Evolutionary conservation across 2,329 filamentous ascomycete genomes (phyloP), one percentile per base, ranked within the genome.

Genomic region (Cytospora leucostoma): DNA sequence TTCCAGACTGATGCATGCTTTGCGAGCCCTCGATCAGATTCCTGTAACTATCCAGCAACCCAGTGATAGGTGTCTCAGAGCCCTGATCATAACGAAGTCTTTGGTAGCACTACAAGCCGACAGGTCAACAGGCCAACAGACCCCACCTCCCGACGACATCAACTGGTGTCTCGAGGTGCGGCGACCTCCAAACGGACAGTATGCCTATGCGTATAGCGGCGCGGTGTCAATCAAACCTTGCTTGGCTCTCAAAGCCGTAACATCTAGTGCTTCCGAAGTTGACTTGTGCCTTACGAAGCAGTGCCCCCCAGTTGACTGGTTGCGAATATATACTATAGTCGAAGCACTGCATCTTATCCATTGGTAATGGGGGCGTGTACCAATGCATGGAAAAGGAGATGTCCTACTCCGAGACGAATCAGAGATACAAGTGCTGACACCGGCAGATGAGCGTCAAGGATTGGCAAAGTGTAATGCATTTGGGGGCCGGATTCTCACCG

Each of bases 371-470:
- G 21, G 40, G 17, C 54, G 47, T 40, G 38, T 10, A n/a, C 38
- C 44, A 47, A 62, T 65, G 63, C 63, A 65, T 37, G 12, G 35
- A 55, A 62, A 56, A 59, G 63, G 59, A 32, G 59, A 55, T 17
- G 10, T 5, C 33, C 13, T 32, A 15, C 19, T 11, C 55, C 49
- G 54, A 58, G 58, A 61, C 54, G 57, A 40, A 56, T 33, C n/a
- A 51, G n/a, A 44, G 56, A 59, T 58, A 40, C 62, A 44, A 59
- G 63, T 65, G 55, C 63, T 65, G 63, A 65, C 63, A 38, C 51
- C 59, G 55, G 63, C 44, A 58, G 51, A 60, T 65, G 63, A 38
- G 58, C 50, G 35, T n/a, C 32, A 34, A 12, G 37, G 21, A n/a
- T 47, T 37, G 17, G 59, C 40, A 57, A 27, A 34, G 33, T 56